Conservation (phyloP, 352 stramenopile genomes). For the Phytophthora melonis region DNA sequence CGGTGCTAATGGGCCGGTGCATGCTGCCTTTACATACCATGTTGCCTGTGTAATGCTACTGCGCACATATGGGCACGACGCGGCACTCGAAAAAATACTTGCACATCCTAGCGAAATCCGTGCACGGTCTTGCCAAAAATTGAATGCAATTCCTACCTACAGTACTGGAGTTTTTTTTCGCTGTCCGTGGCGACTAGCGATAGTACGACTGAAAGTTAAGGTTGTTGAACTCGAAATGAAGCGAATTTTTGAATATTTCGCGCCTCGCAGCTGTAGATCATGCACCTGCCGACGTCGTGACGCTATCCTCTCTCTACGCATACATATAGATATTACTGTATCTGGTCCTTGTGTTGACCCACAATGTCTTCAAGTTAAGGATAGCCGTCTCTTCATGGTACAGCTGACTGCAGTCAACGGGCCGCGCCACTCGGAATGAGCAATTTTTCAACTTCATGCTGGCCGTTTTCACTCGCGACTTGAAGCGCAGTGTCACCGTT, state of each 20-base stretch:
- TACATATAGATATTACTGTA: neutral
- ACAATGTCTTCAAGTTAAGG: neutral
- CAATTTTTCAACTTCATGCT: slow-evolving; percentile 1
- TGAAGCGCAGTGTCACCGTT: slow-evolving; percentile 7
- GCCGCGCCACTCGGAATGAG: slow-evolving; percentile 4
- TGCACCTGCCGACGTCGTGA: neutral
- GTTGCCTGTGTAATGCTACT: no score
- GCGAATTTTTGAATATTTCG: neutral
- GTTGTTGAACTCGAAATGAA: neutral
- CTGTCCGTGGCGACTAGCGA: neutral
- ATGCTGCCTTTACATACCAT: neutral
- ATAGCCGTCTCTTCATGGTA: no score
- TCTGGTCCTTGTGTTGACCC: neutral
- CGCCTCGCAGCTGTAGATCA: neutral
- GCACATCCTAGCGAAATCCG: neutral
- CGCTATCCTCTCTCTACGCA: neutral
- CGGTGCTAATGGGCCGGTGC: no score
- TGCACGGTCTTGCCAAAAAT: neutral
- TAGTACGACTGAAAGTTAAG: neutral
- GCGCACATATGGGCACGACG: neutral
- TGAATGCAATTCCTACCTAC: neutral
- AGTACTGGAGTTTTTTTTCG: neutral
- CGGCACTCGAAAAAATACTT: neutral
- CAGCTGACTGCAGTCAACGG: neutral
- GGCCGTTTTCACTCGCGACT: neutral